phyloP scores from a whole-genome alignment of 129 eudicot species.

The Arctium minus region DNA sequence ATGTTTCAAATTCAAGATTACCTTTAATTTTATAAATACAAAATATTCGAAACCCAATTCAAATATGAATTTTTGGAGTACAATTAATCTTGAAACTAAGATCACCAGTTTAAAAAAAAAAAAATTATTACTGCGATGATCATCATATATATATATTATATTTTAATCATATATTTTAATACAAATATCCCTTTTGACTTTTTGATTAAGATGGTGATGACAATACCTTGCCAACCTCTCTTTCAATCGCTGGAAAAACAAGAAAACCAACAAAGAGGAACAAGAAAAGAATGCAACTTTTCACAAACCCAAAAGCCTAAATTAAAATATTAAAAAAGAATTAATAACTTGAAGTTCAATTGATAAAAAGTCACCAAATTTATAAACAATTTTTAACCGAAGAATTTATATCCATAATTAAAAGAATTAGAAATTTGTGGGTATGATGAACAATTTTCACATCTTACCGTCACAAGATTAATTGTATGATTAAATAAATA shows the following conservation, averaged over 20 bases:
- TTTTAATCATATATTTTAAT: not conserved
- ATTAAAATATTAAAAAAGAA: not conserved
- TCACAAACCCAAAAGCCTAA: conserved; percentile 15
- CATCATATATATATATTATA: too few relatives aligned
- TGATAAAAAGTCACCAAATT: not conserved
- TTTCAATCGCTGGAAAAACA: conserved; percentile 29
- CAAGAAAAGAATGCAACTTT: conserved; percentile 55
- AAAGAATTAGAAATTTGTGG: conserved; percentile 17
- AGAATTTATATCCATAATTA: conserved; percentile 25
- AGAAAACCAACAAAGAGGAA: conserved; percentile 29
- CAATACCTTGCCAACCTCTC: conserved; percentile 43
- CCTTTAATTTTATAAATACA: not conserved
- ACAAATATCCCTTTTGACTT: conserved; percentile 32
- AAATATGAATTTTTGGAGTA: not conserved
- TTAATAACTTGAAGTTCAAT: not conserved
- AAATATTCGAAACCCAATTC: not conserved
- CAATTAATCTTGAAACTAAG: too few relatives aligned
- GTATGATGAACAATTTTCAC: conserved; percentile 25
- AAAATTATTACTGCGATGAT: too few relatives aligned
- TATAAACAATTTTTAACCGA: conserved; percentile 19
- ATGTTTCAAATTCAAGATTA: conserved; percentile 5
- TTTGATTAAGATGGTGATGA: conserved; percentile 32
- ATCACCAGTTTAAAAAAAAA: not conserved
- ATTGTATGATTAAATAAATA: conserved; percentile 13
- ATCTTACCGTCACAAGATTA: conserved; percentile 25